Evolutionary conservation across 2,329 filamentous ascomycete species (phyloP), one percentile per base, ranked within the genome.

Genomic region (Aureobasidium sp.): DNA sequence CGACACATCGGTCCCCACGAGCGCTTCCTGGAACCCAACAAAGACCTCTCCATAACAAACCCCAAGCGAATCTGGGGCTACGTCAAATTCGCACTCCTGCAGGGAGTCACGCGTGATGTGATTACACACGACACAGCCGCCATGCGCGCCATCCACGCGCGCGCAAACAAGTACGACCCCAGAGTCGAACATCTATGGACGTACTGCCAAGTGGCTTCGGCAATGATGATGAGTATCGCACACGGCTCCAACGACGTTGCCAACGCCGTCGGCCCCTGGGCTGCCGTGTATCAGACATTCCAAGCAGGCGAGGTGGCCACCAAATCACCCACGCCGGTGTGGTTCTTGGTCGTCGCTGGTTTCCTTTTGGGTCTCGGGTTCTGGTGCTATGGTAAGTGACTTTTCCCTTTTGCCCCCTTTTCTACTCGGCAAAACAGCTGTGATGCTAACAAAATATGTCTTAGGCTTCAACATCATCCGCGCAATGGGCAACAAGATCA

Each of bases 211-310:
- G 69, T 88, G 62, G 70, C 45, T 29, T 47, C 45, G 6, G 45
- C 45, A 6, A 47, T 47, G 45, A 47, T 47, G 45, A 31, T 47
- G 25, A 29, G 45, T 86, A 61, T 89, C 67, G 85, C 85, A 0
- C 86, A 88, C 73, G 85, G 85, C 21, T 83, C 84, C 64, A 88
- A 87, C 70, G 85, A 87, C 63, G 81, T 87, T 23, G 76, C 81
- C 65, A 87, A 82, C 68, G 82, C 84, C 23, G 79, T 85, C 57
- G 84, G 83, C 0, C 84, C 84, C 0, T 85, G 82, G 67, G 81
- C 84, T 2, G 80, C 82, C 53, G 82, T 87, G 66, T 87, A 78
- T 74, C 81, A 63, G 80, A 85, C 64, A 87, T 83, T 81, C 66
- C 74, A 38, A 77, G 74, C 0, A 81, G 79, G 89, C 88, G 87